Evolutionary conservation across 805 yeast genomes (phyloP).

Genomic region (Kazachstania bromeliacearum): DNA sequence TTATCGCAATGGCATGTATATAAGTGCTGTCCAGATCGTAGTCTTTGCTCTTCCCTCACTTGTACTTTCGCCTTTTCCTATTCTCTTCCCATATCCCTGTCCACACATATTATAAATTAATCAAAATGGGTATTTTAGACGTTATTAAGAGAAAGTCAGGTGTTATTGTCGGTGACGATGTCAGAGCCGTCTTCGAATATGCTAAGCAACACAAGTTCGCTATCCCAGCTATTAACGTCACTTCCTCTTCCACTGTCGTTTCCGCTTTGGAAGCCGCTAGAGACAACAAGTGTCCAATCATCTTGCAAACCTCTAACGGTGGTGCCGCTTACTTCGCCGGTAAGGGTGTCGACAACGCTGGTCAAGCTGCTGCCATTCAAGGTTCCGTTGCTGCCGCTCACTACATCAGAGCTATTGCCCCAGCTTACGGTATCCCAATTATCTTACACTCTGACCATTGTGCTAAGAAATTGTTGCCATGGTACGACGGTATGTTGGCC

Average conservation of each 20-base stretch:
- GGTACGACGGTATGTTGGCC: constrained; percentile 96
- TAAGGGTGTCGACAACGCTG: constrained; percentile 91
- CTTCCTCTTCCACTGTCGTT: constrained; percentile 93
- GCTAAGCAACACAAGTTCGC: constrained; percentile 92
- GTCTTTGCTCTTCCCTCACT: background rate
- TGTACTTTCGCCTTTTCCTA: background rate
- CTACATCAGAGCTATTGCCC: constrained; percentile 94
- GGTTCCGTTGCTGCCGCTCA: constrained; percentile 98
- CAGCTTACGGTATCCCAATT: constrained; percentile 93
- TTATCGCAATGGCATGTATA: background rate
- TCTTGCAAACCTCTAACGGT: constrained; percentile 95
- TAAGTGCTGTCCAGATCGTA: background rate
- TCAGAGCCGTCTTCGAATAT: constrained; percentile 69
- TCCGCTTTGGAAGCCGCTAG: constrained; percentile 97
- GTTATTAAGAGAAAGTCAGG: constrained; percentile 87
- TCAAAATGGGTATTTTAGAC: constrained; percentile 53
- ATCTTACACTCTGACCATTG: constrained; percentile 97
- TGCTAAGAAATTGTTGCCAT: constrained; percentile 94
- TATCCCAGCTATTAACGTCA: constrained; percentile 96
- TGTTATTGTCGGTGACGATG: constrained; percentile 98
- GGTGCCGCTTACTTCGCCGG: constrained; percentile 99
- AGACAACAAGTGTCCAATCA: constrained; percentile 89
- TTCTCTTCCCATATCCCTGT: constrained; percentile 1
- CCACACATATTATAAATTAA: constrained; percentile 2
- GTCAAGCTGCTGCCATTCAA: constrained; percentile 88